phyloP scores from a whole-genome alignment of 169 alveolate genomes.

The Plasmodium vivax region DNA sequence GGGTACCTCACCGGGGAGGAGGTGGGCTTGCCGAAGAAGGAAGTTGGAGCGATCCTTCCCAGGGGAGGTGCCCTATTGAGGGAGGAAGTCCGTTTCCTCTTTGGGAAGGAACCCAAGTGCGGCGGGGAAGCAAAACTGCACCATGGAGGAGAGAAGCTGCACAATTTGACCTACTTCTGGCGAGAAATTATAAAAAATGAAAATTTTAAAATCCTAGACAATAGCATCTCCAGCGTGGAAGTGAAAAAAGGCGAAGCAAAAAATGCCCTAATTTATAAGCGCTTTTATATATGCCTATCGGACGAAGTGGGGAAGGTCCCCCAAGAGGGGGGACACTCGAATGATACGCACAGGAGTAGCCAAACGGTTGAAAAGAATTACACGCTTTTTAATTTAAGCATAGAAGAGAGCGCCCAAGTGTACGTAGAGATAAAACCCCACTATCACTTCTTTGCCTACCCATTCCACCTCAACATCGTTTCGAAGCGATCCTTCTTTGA shows the following conservation, averaged over 20 bases:
- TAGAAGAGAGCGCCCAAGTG: slow-evolving; percentile 2
- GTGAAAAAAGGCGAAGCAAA: neutral
- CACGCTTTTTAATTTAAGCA: neutral
- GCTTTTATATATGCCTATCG: slow-evolving; percentile 18
- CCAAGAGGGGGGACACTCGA: neutral
- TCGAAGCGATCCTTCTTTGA: slow-evolving; percentile 9
- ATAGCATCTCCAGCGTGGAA: neutral
- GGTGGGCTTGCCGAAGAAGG: neutral
- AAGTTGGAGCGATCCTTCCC: neutral
- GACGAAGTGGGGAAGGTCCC: neutral
- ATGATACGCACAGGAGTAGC: neutral
- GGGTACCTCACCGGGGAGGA: neutral
- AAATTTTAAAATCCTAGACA: neutral
- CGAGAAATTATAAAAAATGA: slow-evolving; percentile 1
- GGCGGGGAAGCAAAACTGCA: neutral
- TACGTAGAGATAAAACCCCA: slow-evolving; percentile 62
- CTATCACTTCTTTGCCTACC: slow-evolving; percentile 45
- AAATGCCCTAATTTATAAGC: slow-evolving; percentile 15
- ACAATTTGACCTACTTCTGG: neutral
- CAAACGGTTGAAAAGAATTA: neutral
- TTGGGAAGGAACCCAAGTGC: slow-evolving; percentile 18
- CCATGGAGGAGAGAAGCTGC: neutral
- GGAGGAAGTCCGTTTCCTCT: neutral
- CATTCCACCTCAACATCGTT: slow-evolving; percentile 8
- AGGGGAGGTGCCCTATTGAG: neutral